Conservation (phyloP, 768 basidiomycete genomes). For the Naganishia randhawae region DNA sequence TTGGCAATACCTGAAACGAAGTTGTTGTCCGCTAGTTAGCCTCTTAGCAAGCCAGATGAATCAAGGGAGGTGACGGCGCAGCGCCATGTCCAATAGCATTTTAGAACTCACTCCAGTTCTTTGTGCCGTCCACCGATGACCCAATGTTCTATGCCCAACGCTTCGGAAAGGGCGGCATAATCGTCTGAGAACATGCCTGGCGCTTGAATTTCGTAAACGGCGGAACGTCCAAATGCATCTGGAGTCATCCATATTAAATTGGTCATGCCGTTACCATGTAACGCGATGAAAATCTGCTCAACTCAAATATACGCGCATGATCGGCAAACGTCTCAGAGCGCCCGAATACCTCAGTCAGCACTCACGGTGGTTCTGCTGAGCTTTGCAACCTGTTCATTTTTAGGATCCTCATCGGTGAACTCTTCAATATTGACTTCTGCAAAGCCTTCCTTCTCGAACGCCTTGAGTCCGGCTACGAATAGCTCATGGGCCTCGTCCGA, state of each 20-base stretch:
- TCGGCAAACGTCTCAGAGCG: neutral
- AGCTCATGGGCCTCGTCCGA: slow-evolving; percentile 29
- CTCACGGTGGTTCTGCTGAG: slow-evolving; percentile 28
- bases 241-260: slow-evolving; percentile 37
- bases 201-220: slow-evolving; percentile 26
- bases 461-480: slow-evolving; percentile 27
- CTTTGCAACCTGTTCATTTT: slow-evolving; percentile 33
- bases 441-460: slow-evolving; percentile 33
- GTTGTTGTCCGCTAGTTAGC: no score
- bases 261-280: slow-evolving; percentile 40
- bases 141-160: slow-evolving; percentile 27
- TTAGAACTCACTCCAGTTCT: neutral
- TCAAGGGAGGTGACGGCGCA: neutral
- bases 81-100: no score
- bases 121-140: slow-evolving; percentile 5
- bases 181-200: slow-evolving; percentile 21
- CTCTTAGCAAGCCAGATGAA: neutral
- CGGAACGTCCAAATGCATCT: slow-evolving; percentile 5
- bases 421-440: slow-evolving; percentile 35
- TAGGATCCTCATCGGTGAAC: slow-evolving; percentile 28
- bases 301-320: no score
- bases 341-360: neutral
- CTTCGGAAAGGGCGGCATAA: slow-evolving; percentile 23
- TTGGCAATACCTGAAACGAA: neutral
- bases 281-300: slow-evolving; percentile 31